These are phyloP conservation scores for Eimeria mitis DNA, from an alignment of 169 alveolate genomes.

Conservation along the genomic window DNA sequence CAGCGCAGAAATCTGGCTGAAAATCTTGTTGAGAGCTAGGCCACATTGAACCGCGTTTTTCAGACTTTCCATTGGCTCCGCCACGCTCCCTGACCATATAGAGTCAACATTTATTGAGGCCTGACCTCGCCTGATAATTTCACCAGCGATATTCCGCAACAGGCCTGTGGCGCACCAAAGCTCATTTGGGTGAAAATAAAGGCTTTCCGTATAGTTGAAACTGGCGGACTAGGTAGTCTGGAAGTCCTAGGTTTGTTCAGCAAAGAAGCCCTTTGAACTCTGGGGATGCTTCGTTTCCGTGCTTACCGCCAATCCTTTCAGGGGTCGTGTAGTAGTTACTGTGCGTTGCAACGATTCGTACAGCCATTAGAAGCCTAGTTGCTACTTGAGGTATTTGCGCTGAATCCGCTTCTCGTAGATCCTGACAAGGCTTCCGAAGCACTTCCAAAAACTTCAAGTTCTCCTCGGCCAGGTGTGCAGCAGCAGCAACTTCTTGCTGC, in stretches of 20 bases:
- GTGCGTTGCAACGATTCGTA: slow-evolving; percentile 94
- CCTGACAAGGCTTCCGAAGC: slow-evolving; percentile 93
- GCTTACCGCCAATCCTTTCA: slow-evolving; percentile 88
- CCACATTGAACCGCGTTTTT: slow-evolving; percentile 94
- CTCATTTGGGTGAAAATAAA: background rate
- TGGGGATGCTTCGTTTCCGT: background rate
- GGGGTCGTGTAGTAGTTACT: slow-evolving; percentile 93
- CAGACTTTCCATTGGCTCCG: slow-evolving; percentile 81
- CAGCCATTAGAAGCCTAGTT: slow-evolving; percentile 93
- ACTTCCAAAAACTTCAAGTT: slow-evolving; percentile 92
- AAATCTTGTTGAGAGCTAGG: slow-evolving; percentile 93
- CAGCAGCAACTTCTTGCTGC: slow-evolving; percentile 91
- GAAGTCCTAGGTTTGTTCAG: background rate
- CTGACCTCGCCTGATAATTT: slow-evolving; percentile 94
- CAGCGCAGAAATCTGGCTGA: slow-evolving; percentile 88
- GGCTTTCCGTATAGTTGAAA: background rate
- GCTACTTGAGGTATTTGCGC: slow-evolving; percentile 93
- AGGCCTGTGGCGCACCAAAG: slow-evolving; percentile 87
- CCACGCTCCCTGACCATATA: slow-evolving; percentile 89
- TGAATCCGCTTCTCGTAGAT: slow-evolving; percentile 92
- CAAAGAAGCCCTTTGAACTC: background rate
- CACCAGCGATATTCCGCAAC: slow-evolving; percentile 94
- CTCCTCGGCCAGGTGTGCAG: slow-evolving; percentile 92
- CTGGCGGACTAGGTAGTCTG: background rate
- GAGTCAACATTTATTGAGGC: slow-evolving; percentile 92